phyloP scores from a whole-genome alignment of 352 stramenopile species.

The Globisporangium irregulare region DNA sequence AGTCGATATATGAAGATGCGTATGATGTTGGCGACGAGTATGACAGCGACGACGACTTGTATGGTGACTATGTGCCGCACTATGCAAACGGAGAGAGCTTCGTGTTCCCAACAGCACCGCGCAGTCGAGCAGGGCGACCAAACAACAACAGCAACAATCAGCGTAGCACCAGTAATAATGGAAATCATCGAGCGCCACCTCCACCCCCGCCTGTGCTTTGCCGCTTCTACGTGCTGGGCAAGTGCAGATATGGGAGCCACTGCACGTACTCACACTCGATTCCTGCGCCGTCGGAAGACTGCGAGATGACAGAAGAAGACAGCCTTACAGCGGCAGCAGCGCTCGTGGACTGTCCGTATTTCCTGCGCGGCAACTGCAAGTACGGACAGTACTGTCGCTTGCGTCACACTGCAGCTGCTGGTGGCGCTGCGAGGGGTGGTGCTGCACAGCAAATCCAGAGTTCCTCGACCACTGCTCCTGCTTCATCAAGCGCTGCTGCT shows the following conservation, averaged over 20 bases:
- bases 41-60: constrained; percentile 12
- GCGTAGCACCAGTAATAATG: background rate
- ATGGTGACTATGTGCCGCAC: constrained; percentile 8
- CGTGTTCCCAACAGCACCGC: background rate
- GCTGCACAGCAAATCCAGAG: background rate
- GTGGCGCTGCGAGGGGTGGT: no score
- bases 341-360: constrained; percentile 74
- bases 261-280: constrained; percentile 73
- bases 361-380: constrained; percentile 72
- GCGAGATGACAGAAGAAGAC: constrained; percentile 28
- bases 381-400: constrained; percentile 67
- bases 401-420: constrained; percentile 29
- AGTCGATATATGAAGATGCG: constrained; percentile 6
- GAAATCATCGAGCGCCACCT: background rate
- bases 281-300: constrained; percentile 29
- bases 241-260: constrained; percentile 65
- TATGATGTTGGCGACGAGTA: constrained; percentile 12
- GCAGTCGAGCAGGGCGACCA: background rate
- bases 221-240: constrained; percentile 77
- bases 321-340: constrained; percentile 44
- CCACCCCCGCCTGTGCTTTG: constrained; percentile 43
- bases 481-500: background rate
- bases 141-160: background rate
- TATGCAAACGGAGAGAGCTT: background rate
- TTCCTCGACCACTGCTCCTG: background rate